Conservation (phyloP, 108 stramenopile genomes). For the Skeletonema potamos region DNA sequence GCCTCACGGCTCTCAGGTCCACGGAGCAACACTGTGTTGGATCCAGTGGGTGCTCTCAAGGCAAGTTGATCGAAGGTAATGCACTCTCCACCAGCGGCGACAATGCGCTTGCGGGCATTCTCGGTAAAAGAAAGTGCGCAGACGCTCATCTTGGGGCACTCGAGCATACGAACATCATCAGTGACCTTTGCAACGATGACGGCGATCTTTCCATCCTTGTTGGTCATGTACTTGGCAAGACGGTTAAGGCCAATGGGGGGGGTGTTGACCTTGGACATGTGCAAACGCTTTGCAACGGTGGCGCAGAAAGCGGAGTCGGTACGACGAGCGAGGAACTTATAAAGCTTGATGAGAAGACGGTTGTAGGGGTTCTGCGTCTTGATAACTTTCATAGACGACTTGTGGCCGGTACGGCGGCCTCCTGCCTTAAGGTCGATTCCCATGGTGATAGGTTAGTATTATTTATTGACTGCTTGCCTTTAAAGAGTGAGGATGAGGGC, state of each 20-base stretch:
- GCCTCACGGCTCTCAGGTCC: slow-evolving; percentile 98
- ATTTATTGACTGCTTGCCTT: neutral
- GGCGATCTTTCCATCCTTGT: slow-evolving; percentile 96
- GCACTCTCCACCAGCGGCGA: slow-evolving; percentile 98
- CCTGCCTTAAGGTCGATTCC: slow-evolving; percentile 99
- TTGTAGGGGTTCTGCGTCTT: slow-evolving; percentile 98
- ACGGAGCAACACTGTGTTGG: slow-evolving; percentile 97
- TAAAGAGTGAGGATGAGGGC: neutral
- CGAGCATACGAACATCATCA: slow-evolving; percentile 97
- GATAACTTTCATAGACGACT: slow-evolving; percentile 93
- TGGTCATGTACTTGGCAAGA: slow-evolving; percentile 94
- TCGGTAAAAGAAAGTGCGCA: slow-evolving; percentile 98
- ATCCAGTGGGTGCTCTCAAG: slow-evolving; percentile 93
- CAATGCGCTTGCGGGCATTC: slow-evolving; percentile 96
- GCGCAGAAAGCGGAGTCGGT: slow-evolving; percentile 97
- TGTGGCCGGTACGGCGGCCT: slow-evolving; percentile 98
- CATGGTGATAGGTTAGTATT: slow-evolving; percentile 63
- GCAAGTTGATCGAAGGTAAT: slow-evolving; percentile 99
- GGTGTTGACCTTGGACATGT: slow-evolving; percentile 97
- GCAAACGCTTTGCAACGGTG: slow-evolving; percentile 96
- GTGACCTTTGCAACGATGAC: slow-evolving; percentile 99
- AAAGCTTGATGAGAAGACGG: slow-evolving; percentile 98
- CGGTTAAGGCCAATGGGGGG: slow-evolving; percentile 95
- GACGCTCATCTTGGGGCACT: slow-evolving; percentile 91
- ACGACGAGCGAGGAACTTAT: slow-evolving; percentile 97